Conservation (phyloP, 345 rosid genomes). For the Salix arbutifolia region DNA sequence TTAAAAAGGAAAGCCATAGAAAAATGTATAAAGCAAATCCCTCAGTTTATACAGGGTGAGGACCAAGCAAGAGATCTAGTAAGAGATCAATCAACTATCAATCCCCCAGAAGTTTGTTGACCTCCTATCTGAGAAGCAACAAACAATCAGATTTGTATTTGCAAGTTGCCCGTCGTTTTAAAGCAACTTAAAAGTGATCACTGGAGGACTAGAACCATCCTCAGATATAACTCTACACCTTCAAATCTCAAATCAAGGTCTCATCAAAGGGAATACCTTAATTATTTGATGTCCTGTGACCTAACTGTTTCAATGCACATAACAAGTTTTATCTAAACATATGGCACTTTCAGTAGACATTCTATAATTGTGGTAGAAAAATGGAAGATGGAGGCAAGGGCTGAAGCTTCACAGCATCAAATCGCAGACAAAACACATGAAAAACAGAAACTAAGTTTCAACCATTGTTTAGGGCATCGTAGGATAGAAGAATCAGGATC, state of each 20-base stretch:
- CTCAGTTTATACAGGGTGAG: background rate
- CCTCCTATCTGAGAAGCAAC: background rate
- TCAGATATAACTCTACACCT: background rate
- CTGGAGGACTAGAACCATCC: background rate
- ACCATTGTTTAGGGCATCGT: background rate
- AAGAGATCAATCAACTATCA: background rate
- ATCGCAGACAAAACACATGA: background rate
- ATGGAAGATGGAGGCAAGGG: background rate
- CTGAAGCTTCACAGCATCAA: background rate
- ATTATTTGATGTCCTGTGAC: background rate
- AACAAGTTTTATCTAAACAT: background rate
- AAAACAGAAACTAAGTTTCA: background rate
- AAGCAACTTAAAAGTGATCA: background rate
- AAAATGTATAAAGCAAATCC: conserved; percentile 3
- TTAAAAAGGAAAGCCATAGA: background rate
- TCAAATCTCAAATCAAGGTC: background rate
- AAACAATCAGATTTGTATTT: background rate
- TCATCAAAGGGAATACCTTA: background rate
- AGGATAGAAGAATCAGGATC: conserved; percentile 14
- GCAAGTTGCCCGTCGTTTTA: background rate
- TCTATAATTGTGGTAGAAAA: background rate
- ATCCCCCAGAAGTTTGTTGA: background rate
- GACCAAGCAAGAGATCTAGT: conserved; percentile 2
- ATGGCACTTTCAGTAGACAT: background rate
- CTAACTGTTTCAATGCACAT: background rate